phyloP scores from a whole-genome alignment of 192 early-diverging fungal genomes.

The Dispira simplex region DNA sequence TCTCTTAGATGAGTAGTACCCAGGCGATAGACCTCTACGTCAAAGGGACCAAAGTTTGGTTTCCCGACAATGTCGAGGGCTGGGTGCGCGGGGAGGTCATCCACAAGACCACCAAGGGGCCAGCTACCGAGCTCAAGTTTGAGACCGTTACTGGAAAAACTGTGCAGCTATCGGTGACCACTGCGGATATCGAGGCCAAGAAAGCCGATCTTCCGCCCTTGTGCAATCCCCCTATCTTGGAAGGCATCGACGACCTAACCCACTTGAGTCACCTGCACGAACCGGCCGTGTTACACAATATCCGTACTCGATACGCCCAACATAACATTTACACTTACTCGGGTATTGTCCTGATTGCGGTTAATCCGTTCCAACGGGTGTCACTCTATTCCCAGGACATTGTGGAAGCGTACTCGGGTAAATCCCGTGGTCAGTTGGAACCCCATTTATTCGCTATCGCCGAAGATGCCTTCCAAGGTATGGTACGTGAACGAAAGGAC shows the following conservation, averaged over 20 bases:
- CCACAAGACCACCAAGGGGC: background rate
- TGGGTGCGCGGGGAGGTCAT: slow-evolving; percentile 43
- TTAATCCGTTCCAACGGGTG: slow-evolving; percentile 87
- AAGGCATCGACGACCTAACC: slow-evolving; percentile 85
- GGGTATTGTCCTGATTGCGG: slow-evolving; percentile 94
- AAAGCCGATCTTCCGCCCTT: slow-evolving; percentile 73
- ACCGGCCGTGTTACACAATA: slow-evolving; percentile 85
- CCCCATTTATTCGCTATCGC: slow-evolving; percentile 98
- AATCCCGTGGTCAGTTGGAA: slow-evolving; percentile 83
- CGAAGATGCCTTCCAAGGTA: slow-evolving; percentile 92
- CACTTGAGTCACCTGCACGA: slow-evolving; percentile 92
- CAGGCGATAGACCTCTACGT: slow-evolving; percentile 36
- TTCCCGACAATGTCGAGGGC: slow-evolving; percentile 61
- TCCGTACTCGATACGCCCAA: slow-evolving; percentile 76
- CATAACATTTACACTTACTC: slow-evolving; percentile 98
- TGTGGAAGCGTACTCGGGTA: slow-evolving; percentile 85
- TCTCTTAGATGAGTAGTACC: slow-evolving; percentile 12
- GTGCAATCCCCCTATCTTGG: slow-evolving; percentile 81
- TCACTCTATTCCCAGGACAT: slow-evolving; percentile 83
- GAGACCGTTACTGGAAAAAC: background rate
- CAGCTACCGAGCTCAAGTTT: slow-evolving; percentile 1
- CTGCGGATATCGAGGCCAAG: slow-evolving; percentile 45
- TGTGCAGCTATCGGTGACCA: slow-evolving; percentile 42
- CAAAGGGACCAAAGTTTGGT: slow-evolving; percentile 61
- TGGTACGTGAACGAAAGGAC: slow-evolving; percentile 85